Base-by-base conservation (phyloP, 1,139 yeast genomes). In the Suhomyces coccinellae region DNA sequence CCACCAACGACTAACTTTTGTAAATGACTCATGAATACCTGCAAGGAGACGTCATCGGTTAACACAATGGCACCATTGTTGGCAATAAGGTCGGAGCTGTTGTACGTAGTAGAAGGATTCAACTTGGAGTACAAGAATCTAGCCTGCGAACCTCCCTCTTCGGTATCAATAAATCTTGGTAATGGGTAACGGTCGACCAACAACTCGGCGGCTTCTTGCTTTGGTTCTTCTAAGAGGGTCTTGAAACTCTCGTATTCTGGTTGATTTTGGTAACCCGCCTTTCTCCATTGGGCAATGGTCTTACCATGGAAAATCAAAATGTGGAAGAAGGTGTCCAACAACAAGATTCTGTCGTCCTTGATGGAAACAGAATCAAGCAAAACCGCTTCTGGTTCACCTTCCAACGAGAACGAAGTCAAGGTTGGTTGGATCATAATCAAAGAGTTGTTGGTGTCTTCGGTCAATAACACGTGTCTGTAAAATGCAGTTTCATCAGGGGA, bases 401-500 rank as follows among this genome's bases (percentile, higher is more conserved):
- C 87, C 67, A 91, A 83, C 46, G 87, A 80, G 71, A 87, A 91
- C 36, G 96, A 82, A 4, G 95, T 87, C 63, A 91, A 79, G 0
- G 98, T 89, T 48, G 98, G 98, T 71, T 91, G 98, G 57, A 91
- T 91, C 97, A 91, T 91, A 53, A 90, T 87, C 62, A 91, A 75
- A n/a, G 98, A 87, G 67, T 91, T 93, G 52, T 86, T 85, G 44
- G 93, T 85, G 63, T 93, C 97, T 65, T 93, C 97, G 53, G 91
- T 83, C 60, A 89, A 80, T 63, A 93, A 80, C 33, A 90, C 88
- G 66, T 93, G 98, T 65, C 97, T 84, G 71, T 91, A 91, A 67
- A 90, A 93, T 32, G 98, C 97, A 43, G 99, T 91, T 75, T 93
- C 99, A 73, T 93, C 99, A 1, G 99, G 99, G 15, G 98, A 91